Evolutionary conservation across 257 asterid genomes (phyloP).

Genomic region (Perilla frutescens): DNA sequence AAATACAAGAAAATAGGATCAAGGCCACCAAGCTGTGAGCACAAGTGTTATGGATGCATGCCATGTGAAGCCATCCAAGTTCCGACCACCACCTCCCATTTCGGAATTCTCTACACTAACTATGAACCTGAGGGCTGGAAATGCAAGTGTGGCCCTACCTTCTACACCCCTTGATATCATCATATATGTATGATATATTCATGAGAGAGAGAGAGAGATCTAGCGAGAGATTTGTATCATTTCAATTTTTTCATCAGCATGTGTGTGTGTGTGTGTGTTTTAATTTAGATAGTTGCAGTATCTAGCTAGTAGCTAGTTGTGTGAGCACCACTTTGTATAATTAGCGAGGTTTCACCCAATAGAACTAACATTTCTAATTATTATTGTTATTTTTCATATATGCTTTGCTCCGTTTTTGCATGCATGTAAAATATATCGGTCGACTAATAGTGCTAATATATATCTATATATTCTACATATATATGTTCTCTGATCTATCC

Average conservation of each 20-base stretch:
- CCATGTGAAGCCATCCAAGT: conserved; percentile 91
- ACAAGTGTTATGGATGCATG: conserved; percentile 86
- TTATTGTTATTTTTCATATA: too few relatives aligned
- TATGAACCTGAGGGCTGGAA: conserved; percentile 97
- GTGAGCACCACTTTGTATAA: too few relatives aligned
- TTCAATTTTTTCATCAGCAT: too few relatives aligned
- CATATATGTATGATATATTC: too few relatives aligned
- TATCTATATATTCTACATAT: too few relatives aligned
- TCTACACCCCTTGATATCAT: conserved; percentile 59
- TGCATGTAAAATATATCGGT: too few relatives aligned
- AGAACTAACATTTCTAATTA: too few relatives aligned
- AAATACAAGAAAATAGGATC: conserved; percentile 61
- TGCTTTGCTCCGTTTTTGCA: too few relatives aligned
- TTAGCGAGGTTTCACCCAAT: too few relatives aligned
- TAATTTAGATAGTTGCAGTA: neutral
- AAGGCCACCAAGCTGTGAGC: conserved; percentile 79
- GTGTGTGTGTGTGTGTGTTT: neutral
- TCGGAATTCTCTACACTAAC: conserved; percentile 72
- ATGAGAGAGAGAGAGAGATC: neutral
- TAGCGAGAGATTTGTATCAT: neutral
- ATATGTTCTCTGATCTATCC: too few relatives aligned
- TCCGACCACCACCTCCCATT: conserved; percentile 56
- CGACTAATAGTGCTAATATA: too few relatives aligned
- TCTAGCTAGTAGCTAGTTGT: too few relatives aligned
- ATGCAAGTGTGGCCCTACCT: conserved; percentile 88